phyloP scores from a whole-genome alignment of 2,329 filamentous ascomycete genomes.

The Aspergillus uvarum region DNA sequence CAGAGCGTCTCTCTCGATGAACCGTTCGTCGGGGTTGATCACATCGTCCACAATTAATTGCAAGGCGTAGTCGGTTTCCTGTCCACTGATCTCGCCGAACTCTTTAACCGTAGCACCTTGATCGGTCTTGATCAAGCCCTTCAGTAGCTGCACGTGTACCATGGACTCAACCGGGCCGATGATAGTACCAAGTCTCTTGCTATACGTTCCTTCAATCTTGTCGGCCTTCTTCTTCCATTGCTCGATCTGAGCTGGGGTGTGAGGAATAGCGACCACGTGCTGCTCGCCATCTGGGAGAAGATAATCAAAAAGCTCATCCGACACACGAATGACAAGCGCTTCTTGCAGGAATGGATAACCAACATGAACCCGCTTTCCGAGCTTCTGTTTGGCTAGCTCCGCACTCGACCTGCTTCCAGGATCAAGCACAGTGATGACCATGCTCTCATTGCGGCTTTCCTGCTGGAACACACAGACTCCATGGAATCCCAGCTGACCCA shows the following conservation, averaged over 20 bases:
- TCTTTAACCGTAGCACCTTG: slow-evolving; percentile 90
- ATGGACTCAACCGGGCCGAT: slow-evolving; percentile 85
- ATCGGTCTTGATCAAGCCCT: slow-evolving; percentile 85
- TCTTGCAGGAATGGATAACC: slow-evolving; percentile 96
- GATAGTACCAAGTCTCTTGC: slow-evolving; percentile 83
- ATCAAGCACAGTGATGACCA: slow-evolving; percentile 81
- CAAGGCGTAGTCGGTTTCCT: slow-evolving; percentile 86
- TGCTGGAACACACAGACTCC: slow-evolving; percentile 94
- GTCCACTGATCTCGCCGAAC: slow-evolving; percentile 79
- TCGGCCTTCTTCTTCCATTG: slow-evolving; percentile 82
- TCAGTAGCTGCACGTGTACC: slow-evolving; percentile 90
- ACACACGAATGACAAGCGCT: slow-evolving; percentile 82
- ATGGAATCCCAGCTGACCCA: slow-evolving; percentile 78
- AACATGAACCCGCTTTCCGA: slow-evolving; percentile 84
- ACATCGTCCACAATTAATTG: slow-evolving; percentile 90
- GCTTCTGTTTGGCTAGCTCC: slow-evolving; percentile 71
- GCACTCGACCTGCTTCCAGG: slow-evolving; percentile 69
- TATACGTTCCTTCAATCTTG: slow-evolving; percentile 82
- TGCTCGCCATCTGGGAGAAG: slow-evolving; percentile 64
- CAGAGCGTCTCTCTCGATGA: slow-evolving; percentile 83
- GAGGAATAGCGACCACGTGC: slow-evolving; percentile 67
- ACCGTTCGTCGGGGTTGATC: slow-evolving; percentile 85
- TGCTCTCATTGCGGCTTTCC: slow-evolving; percentile 94
- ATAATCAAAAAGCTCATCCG: slow-evolving; percentile 92
- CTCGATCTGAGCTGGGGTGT: slow-evolving; percentile 72